Evolutionary conservation across 1,284 basidiomycete genomes (phyloP), one percentile per base, ranked within the genome.

Genomic region (Albatrellus sp.): DNA sequence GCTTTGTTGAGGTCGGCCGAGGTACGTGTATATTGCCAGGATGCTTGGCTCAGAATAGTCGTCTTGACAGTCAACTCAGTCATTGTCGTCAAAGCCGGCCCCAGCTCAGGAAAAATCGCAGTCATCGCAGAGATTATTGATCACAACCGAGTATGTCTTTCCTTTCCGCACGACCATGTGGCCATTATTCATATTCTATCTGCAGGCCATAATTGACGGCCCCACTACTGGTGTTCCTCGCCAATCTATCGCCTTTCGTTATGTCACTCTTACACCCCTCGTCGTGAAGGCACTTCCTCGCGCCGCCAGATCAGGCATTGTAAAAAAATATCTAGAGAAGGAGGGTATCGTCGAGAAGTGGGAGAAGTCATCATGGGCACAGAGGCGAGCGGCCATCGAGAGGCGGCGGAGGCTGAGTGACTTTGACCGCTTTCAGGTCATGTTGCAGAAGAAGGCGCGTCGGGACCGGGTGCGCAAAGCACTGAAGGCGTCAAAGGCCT

Each of bases 111-210:
- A 59, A 87, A 86, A 67, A 88, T 97, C 60, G 96, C 96, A 52
- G 87, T 92, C 56, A 93, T 98, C 62, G 81, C 81, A 50, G 93
- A 98, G 70, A 92, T 98, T 68, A 91, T 98, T 55, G 96, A 98
- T 80, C 94, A 98, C 78, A 96, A 93, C 77, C 81, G 92, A 65
- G 93, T 96, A 59, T 53, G 86, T 69, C 34, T 16, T 20, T 37
- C 24, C n/a, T 33, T 1, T 24, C 24, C 24, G 7, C 7, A 24
- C 24, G 4, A 24, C 24, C 36, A 1, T 29, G 35, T 10, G 35
- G 35, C 31, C 10, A 16, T 44, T 40, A 40, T 36, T n/a, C 28
- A 46, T 33, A 50, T 33, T 11, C 39, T 11, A 5, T 39, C 7
- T 39, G 1, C 58, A 96, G 92, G 94, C 93, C 42, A 79, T 98